Conservation (phyloP, 345 rosid genomes). For the Mangifera indica region DNA sequence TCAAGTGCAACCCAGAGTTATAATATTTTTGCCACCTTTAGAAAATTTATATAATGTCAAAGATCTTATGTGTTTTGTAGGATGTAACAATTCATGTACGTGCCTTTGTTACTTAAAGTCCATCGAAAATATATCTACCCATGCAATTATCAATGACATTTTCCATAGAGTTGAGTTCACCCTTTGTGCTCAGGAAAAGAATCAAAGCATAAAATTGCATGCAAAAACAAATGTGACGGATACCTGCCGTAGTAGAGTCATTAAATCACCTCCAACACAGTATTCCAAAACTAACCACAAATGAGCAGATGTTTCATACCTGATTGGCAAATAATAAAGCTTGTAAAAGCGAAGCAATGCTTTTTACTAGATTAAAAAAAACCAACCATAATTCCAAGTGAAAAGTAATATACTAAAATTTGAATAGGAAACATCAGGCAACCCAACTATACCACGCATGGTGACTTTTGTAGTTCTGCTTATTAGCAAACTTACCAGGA, state of each 20-base stretch:
- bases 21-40: not conserved
- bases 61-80: not conserved
- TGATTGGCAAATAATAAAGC: conserved; percentile 21
- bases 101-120: not conserved
- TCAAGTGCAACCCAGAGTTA: not conserved
- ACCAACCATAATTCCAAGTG: not conserved
- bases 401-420: conserved; percentile 6
- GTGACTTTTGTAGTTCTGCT: not conserved
- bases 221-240: not conserved
- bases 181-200: not conserved
- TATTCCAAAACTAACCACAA: conserved; percentile 98
- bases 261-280: conserved; percentile 94
- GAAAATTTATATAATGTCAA: not conserved
- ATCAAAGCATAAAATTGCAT: not conserved
- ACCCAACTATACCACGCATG: not conserved
- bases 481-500: conserved; percentile 58
- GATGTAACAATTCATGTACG: not conserved
- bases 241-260: conserved; percentile 88
- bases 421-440: not conserved
- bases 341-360: not conserved
- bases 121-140: not conserved
- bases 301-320: conserved; percentile 98
- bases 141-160: not conserved
- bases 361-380: conserved; percentile 1
- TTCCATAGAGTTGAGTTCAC: not conserved